Base-by-base conservation (phyloP, 108 stramenopile genomes). In the Nitzschia palea region DNA sequence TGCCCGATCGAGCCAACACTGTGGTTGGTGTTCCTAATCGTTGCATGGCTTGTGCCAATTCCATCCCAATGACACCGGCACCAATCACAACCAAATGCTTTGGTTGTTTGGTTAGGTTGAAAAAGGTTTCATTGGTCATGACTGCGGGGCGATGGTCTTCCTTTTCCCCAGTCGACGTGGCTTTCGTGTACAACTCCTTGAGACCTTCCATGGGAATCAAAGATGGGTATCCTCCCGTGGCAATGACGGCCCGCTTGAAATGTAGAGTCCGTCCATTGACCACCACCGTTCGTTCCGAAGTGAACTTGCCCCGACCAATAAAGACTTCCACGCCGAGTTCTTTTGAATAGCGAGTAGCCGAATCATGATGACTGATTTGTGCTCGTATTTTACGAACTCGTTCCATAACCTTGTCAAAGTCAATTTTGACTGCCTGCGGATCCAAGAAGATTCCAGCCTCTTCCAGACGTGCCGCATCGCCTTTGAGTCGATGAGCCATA, bases 71-170 rank as follows among this genome's bases (percentile, higher is more conserved):
- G 18, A 92, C 93, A 27, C 96, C 96, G 37, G 89, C 79, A 6
- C 96, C 96, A 61, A 95, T 79, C 6, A 95, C 86, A 25, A 77
- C 74, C 82, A 95, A 36, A 27, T 77, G 65, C 47, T 83, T 73
- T 10, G 96, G 96, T 53, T 88, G 83, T 37, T 66, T 69, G 3
- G 86, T 85, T 65, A 94, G 65, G 51, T 94, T 94, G 79, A 93
- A 97, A 54, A 97, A 77, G 18, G 86, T 90, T 65, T 89, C 91
- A 63, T 95, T 95, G 25, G 94, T 97, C 83, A 92, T 80, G 40
- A 89, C 80, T 30, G 71, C 48, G 2, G 85, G 82, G 12, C 81
- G 77, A 30, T 76, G 43, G 9, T 55, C 36, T 15, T 71, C 65
- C 2, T 43, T 5, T 18, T 27, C 26, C 2, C 15, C 57, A 2